phyloP scores from a whole-genome alignment of 2,329 filamentous ascomycete genomes.

The Ceratocystis alfenasii region DNA sequence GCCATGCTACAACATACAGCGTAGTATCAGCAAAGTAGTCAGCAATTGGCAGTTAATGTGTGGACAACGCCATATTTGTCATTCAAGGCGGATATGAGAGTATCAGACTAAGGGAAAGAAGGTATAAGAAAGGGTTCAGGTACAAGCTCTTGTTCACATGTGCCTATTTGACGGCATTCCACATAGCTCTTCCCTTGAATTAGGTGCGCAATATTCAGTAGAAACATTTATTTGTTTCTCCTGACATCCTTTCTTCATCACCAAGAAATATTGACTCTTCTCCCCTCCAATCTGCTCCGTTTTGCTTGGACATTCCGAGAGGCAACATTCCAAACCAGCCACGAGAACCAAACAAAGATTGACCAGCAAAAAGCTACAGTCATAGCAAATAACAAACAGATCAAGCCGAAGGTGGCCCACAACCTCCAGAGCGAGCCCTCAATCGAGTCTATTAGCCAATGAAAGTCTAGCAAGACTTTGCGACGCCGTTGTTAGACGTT shows the following conservation, averaged over 20 bases:
- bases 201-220: neutral
- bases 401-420: neutral
- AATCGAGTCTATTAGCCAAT: neutral
- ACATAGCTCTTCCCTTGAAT: neutral
- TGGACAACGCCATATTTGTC: constrained; percentile 14
- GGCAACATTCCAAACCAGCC: neutral
- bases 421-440: neutral
- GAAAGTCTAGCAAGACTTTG: neutral
- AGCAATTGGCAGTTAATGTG: neutral
- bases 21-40: neutral
- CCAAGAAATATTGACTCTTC: no score
- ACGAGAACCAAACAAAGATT: neutral
- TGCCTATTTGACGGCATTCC: neutral
- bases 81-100: constrained; percentile 14
- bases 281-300: no score
- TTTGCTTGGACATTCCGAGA: neutral
- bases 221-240: neutral
- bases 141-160: neutral
- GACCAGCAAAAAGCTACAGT: no score
- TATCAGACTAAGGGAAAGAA: neutral
- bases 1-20: neutral
- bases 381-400: neutral
- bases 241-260: no score
- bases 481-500: neutral
- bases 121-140: neutral